phyloP scores from a whole-genome alignment of 139 green algal species.

The Chlorella sp. region DNA sequence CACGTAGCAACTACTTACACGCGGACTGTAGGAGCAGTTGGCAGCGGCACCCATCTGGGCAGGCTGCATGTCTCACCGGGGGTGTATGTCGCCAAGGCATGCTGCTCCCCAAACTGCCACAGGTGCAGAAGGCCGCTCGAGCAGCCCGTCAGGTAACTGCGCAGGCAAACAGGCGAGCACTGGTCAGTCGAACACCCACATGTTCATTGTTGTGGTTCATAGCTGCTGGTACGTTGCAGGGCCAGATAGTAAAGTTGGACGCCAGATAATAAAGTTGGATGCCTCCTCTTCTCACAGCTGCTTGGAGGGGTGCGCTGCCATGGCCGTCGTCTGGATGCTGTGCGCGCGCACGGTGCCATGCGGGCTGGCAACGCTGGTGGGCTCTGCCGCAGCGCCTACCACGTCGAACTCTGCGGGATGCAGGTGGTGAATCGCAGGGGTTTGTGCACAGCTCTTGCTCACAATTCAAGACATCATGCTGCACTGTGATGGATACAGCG shows the following conservation, averaged over 20 bases:
- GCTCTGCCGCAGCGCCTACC: not conserved
- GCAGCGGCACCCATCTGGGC: too few species aligned
- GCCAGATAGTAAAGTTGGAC: not conserved
- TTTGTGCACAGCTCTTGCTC: too few species aligned
- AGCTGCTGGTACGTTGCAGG: too few species aligned
- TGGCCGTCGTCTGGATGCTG: constrained; percentile 13
- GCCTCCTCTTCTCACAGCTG: constrained; percentile 12
- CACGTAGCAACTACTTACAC: too few species aligned
- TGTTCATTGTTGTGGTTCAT: too few species aligned
- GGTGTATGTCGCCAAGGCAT: constrained; percentile 54
- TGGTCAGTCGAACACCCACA: too few species aligned
- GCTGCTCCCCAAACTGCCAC: constrained; percentile 62
- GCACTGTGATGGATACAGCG: not conserved
- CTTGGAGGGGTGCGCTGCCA: constrained; percentile 34
- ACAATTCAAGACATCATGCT: not conserved
- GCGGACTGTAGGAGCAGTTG: too few species aligned
- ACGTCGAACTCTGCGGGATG: constrained; percentile 15
- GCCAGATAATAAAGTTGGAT: not conserved
- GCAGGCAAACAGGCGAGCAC: constrained; percentile 17
- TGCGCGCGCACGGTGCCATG: not conserved
- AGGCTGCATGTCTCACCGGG: not conserved
- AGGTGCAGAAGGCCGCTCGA: constrained; percentile 63
- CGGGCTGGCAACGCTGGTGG: not conserved
- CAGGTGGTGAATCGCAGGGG: too few species aligned
- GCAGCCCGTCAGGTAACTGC: constrained; percentile 48